A percentile compares a stretch with the other conserved stretches of the same genome.
Conservation (phyloP, 345 rosid species). For the Raphanus raphanistrum region DNA sequence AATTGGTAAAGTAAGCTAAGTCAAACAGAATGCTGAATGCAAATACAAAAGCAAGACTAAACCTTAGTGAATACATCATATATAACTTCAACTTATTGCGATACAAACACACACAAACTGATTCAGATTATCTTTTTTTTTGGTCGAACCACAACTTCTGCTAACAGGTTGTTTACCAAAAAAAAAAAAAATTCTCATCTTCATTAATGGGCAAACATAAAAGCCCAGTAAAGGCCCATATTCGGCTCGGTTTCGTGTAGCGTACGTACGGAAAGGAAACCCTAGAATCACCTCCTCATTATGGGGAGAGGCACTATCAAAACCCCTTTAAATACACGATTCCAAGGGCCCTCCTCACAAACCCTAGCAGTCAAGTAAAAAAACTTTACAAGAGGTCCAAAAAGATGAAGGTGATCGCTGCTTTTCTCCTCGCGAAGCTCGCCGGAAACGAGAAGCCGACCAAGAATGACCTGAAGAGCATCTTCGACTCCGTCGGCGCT, state of each 20-base stretch:
- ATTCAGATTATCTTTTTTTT: no score
- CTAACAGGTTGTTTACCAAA: no score
- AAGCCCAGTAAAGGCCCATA: constrained; percentile 5
- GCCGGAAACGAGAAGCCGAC: constrained; percentile 26
- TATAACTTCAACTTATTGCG: no score
- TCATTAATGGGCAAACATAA: neutral
- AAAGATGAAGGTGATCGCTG: constrained; percentile 32
- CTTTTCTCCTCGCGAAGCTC: constrained; percentile 30
- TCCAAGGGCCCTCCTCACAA: neutral
- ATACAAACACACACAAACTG: no score
- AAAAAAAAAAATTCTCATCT: neutral
- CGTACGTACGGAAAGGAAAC: constrained; percentile 30
- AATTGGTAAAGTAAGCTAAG: constrained; percentile 1
- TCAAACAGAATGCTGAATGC: neutral
- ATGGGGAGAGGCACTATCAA: constrained; percentile 5
- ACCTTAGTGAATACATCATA: neutral
- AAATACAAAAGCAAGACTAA: neutral
- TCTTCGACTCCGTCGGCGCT: constrained; percentile 34
- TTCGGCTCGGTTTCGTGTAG: constrained; percentile 10
- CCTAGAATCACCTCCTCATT: constrained; percentile 19
- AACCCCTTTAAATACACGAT: constrained; percentile 6
- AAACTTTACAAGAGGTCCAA: neutral
- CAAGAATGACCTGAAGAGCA: constrained; percentile 13
- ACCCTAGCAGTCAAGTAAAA: constrained; percentile 23
- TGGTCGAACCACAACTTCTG: no score